Evolutionary conservation across 495 filamentous ascomycete species (phyloP), one percentile per base, ranked within the genome.

Genomic region (Umbilicaria muhlenbergii): DNA sequence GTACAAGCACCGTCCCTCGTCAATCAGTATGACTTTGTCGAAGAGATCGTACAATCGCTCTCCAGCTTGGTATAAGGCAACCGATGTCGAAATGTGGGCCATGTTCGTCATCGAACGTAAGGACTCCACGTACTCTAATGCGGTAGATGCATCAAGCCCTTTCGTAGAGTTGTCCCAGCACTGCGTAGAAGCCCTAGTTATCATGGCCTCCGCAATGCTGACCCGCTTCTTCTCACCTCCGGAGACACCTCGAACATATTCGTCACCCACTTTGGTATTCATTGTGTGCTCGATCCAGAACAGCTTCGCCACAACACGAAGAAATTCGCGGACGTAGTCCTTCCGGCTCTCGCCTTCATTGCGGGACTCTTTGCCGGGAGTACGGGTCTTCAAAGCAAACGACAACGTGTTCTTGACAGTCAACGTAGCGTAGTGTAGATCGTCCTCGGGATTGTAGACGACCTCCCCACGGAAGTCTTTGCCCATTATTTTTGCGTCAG

Each of bases 201-300:
- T 69, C 65, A 84, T 69, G 2, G 75, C 73, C 52, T 84, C 80
- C 5, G 73, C 75, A 44, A 84, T 82, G 10, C 70, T 75, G 14
- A 83, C 78, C 47, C 81, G 66, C 53, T 84, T 84, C 58, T 78
- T 78, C 55, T 85, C 81, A 28, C 81, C 81, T 14, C 81, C 81
- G 12, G 73, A 79, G 8, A 86, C 67, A 39, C 81, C 81, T 28
- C 78, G 70, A 15, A 83, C 67, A 3, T 74, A 64, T 24, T 75
- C 73, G 45, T 82, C 72, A 5, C 81, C 81, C 32, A 86, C 71
- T 54, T 73, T 78, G 0, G 81, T 85, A 24, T 70, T 68, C 43
- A 79, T 53, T 0, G 71, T 75, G 52, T 84, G 78, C 46, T 81
- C 75, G 31, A 82, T 84, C 67, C 81, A 82, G 47, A 93, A 91